phyloP scores from a whole-genome alignment of 768 basidiomycete genomes.

The Tricholoma hemisulphureum region DNA sequence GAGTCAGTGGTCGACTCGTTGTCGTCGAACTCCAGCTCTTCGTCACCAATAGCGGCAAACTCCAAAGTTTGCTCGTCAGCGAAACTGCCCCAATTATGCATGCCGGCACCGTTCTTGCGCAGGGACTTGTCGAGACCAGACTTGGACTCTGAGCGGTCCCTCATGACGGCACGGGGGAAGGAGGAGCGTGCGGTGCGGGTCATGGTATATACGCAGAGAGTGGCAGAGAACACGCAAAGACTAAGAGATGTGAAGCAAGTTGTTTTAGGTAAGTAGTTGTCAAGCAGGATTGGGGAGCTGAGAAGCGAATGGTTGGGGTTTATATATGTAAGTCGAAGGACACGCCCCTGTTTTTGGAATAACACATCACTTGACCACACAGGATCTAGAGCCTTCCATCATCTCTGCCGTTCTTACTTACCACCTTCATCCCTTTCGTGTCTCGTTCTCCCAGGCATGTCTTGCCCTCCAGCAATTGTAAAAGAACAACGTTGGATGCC shows the following conservation, averaged over 20 bases:
- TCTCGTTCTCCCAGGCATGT: not conserved
- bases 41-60: slow-evolving; percentile 56
- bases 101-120: slow-evolving; percentile 78
- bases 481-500: not conserved
- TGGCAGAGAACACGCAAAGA: slow-evolving; percentile 1
- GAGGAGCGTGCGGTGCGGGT: slow-evolving; percentile 76
- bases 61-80: slow-evolving; percentile 63
- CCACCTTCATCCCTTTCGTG: not conserved
- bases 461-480: not conserved
- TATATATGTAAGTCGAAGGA: slow-evolving; percentile 16
- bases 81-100: slow-evolving; percentile 83
- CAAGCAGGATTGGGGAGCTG: not conserved
- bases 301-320: slow-evolving; percentile 9
- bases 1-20: slow-evolving; percentile 23
- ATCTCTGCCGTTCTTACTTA: not conserved
- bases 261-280: slow-evolving; percentile 7
- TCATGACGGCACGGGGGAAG: slow-evolving; percentile 67
- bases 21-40: slow-evolving; percentile 41
- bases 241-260: not conserved
- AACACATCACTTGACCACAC: slow-evolving; percentile 17
- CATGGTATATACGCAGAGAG: slow-evolving; percentile 41
- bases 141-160: slow-evolving; percentile 79
- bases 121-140: slow-evolving; percentile 69
- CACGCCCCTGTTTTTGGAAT: slow-evolving; percentile 17
- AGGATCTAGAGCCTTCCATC: slow-evolving; percentile 18